These are phyloP conservation scores for Silene noctiflora DNA, from an alignment of 179 eudicot species.

Conservation along the genomic window DNA sequence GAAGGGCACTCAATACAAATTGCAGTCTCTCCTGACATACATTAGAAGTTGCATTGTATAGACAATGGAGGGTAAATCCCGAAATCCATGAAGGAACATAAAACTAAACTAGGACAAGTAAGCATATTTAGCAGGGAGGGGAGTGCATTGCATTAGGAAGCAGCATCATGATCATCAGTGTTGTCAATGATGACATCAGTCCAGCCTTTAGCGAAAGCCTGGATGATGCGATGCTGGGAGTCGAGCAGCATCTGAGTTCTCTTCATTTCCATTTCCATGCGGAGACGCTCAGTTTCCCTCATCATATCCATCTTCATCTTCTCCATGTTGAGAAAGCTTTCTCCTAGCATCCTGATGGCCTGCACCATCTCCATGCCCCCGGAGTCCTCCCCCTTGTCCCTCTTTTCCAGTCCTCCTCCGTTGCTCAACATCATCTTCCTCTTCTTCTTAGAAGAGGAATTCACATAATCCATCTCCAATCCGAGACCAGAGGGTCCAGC, in stretches of 20 bases:
- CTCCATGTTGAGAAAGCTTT: constrained; percentile 80
- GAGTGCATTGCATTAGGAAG: not conserved
- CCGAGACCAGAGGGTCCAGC: constrained; percentile 10
- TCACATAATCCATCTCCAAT: constrained; percentile 11
- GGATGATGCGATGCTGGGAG: constrained; percentile 67
- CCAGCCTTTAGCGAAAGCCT: constrained; percentile 59
- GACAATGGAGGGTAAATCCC: not conserved
- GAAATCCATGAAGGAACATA: not conserved
- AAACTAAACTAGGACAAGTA: not conserved
- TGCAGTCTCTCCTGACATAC: no score
- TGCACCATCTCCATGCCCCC: constrained; percentile 49
- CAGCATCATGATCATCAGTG: not conserved
- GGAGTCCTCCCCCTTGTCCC: constrained; percentile 16
- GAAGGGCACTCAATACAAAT: no score
- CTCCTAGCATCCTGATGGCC: constrained; percentile 63
- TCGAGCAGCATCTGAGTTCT: constrained; percentile 79
- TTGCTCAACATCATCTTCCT: not conserved
- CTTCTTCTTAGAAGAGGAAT: not conserved
- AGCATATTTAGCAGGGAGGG: not conserved
- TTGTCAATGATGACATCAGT: constrained; percentile 30
- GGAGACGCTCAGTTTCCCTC: constrained; percentile 58
- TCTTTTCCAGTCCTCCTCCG: not conserved
- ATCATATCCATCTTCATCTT: constrained; percentile 87
- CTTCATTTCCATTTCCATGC: constrained; percentile 91
- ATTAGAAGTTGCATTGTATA: not conserved